These are phyloP conservation scores for Didymella pinodella DNA, from an alignment of 2,329 filamentous ascomycete genomes.

Conservation along the genomic window DNA sequence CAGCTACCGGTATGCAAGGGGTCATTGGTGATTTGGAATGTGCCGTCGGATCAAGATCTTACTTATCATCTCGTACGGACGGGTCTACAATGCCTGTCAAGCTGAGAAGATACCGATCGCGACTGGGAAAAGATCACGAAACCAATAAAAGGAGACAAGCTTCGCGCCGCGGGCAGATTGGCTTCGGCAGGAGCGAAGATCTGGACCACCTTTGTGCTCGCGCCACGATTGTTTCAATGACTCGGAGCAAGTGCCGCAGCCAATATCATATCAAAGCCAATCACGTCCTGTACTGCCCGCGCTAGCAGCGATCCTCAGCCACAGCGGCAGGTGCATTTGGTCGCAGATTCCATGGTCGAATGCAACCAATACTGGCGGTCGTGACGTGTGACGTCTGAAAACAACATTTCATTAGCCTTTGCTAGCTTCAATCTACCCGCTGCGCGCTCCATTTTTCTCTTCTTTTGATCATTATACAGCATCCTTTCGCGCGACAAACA, in stretches of 20 bases:
- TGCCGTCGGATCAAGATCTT: conserved; percentile 1
- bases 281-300: conserved; percentile 1
- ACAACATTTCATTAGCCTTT: conserved; percentile 23
- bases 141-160: conserved; percentile 8
- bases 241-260: conserved; percentile 1
- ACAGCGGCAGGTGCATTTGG: conserved; percentile 20
- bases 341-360: conserved; percentile 13
- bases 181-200: conserved; percentile 10
- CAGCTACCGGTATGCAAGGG: conserved; percentile 9
- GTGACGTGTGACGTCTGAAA: conserved; percentile 26
- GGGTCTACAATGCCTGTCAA: conserved; percentile 5
- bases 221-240: conserved; percentile 18
- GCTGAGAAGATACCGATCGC: conserved; percentile 11
- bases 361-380: conserved; percentile 14
- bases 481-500: neutral
- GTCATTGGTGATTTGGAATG: conserved; percentile 9
- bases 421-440: conserved; percentile 12
- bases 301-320: conserved; percentile 26
- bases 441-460: neutral
- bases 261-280: conserved; percentile 11
- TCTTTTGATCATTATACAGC: neutral
- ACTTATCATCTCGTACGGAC: neutral
- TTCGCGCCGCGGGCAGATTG: conserved; percentile 6
- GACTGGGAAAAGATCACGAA: neutral
- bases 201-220: conserved; percentile 8